Conservation (phyloP, 441 rosid species). For the Gossypium schwendimanii region DNA sequence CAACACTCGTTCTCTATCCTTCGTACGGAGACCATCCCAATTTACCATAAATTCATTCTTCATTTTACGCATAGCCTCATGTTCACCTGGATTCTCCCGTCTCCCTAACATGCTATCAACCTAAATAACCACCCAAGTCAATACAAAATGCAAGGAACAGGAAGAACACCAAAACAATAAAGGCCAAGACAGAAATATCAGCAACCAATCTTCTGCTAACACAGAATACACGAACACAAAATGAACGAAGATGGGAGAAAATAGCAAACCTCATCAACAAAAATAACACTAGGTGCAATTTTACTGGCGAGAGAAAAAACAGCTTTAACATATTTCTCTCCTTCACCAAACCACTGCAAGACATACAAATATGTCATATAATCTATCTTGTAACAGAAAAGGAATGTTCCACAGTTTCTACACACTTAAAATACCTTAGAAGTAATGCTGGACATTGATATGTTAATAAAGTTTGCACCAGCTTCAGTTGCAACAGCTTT, state of each 20-base stretch:
- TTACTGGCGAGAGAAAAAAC: constrained; percentile 96
- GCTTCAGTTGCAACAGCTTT: constrained; percentile 99
- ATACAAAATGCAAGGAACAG: not conserved
- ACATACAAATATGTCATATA: constrained; percentile 15
- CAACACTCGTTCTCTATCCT: constrained; percentile 88
- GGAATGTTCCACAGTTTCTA: not conserved
- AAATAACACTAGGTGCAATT: constrained; percentile 91
- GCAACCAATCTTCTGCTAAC: not conserved
- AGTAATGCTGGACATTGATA: constrained; percentile 98
- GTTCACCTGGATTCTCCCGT: constrained; percentile 97
- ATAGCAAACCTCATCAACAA: constrained; percentile 88
- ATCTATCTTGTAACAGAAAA: not conserved
- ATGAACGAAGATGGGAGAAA: not conserved
- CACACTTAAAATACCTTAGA: constrained; percentile 57
- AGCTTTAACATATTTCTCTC: constrained; percentile 95
- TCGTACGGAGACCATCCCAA: constrained; percentile 97
- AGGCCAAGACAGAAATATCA: not conserved
- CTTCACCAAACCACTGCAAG: constrained; percentile 99
- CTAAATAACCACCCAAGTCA: constrained; percentile 29
- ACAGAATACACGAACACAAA: not conserved
- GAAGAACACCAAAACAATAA: not conserved
- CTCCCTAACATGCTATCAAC: constrained; percentile 99
- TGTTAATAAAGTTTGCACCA: constrained; percentile 96
- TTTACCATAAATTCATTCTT: constrained; percentile 98
- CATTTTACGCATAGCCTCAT: constrained; percentile 99